phyloP scores from a whole-genome alignment of 352 stramenopile genomes.

The Phytopythium litorale region DNA sequence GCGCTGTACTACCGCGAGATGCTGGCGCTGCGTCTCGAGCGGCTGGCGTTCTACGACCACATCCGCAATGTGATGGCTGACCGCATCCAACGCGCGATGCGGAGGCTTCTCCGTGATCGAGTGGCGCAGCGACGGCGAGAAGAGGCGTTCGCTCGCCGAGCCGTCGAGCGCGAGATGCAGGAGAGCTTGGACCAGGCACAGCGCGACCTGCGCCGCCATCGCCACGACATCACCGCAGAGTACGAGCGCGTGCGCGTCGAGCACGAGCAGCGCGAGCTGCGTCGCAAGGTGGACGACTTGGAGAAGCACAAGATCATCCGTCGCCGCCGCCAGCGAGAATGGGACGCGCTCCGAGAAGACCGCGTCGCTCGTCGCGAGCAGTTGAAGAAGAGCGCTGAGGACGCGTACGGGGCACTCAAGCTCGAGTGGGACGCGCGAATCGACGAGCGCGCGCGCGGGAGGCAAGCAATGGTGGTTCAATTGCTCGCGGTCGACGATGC shows the following conservation, averaged over 20 bases:
- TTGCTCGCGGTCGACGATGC: constrained; percentile 48
- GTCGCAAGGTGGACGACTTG: constrained; percentile 39
- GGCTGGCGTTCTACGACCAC: constrained; percentile 35
- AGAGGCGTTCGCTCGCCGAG: constrained; percentile 20
- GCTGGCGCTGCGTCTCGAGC: constrained; percentile 44
- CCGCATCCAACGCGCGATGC: constrained; percentile 44
- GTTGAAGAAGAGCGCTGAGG: constrained; percentile 31
- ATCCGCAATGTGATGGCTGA: constrained; percentile 36
- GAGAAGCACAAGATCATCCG: constrained; percentile 65
- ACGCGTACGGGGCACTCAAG: constrained; percentile 34
- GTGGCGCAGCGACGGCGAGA: constrained; percentile 12
- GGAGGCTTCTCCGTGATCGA: constrained; percentile 21
- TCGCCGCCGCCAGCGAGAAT: constrained; percentile 48
- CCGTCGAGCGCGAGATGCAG: constrained; percentile 45
- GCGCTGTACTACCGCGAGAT: constrained; percentile 55
- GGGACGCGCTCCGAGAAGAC: constrained; percentile 48
- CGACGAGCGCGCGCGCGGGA: constrained; percentile 19
- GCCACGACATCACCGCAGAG: constrained; percentile 36
- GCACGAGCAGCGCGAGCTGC: constrained; percentile 32
- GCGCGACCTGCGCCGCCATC: constrained; percentile 27
- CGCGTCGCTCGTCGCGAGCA: constrained; percentile 34
- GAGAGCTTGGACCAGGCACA: constrained; percentile 27
- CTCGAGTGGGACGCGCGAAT: constrained; percentile 39
- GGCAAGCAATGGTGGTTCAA: constrained; percentile 34
- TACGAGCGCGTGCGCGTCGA: constrained; percentile 56